phyloP scores from a whole-genome alignment of 2,329 filamentous ascomycete genomes.

The Pochonia chlamydosporia region DNA sequence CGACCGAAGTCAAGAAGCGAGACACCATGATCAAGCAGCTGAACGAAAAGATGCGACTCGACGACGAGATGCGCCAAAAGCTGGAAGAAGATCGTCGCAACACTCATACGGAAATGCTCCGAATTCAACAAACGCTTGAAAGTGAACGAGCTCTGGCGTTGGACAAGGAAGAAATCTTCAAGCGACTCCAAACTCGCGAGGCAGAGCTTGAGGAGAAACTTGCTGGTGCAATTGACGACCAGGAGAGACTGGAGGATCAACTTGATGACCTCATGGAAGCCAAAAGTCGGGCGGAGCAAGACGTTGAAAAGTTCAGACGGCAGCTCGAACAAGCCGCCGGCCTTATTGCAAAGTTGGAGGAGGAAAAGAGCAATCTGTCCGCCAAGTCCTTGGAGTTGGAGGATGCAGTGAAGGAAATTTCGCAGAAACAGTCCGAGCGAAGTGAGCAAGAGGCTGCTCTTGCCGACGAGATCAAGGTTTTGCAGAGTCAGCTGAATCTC shows the following conservation, averaged over 20 bases:
- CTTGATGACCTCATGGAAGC: slow-evolving; percentile 82
- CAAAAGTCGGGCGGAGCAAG: slow-evolving; percentile 82
- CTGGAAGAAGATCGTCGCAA: slow-evolving; percentile 89
- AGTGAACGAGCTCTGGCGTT: slow-evolving; percentile 92
- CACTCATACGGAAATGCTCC: slow-evolving; percentile 78
- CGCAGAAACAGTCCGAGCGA: slow-evolving; percentile 64
- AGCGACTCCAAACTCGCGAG: slow-evolving; percentile 88
- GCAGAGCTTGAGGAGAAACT: slow-evolving; percentile 89
- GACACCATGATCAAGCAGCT: slow-evolving; percentile 90
- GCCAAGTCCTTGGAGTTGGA: slow-evolving; percentile 65
- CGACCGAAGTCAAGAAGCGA: slow-evolving; percentile 87
- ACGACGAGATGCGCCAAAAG: slow-evolving; percentile 67
- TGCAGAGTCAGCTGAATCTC: slow-evolving; percentile 81
- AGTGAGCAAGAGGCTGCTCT: slow-evolving; percentile 72
- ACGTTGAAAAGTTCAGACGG: slow-evolving; percentile 69
- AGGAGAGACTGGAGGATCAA: slow-evolving; percentile 89
- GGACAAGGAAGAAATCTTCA: slow-evolving; percentile 99
- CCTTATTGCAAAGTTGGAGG: slow-evolving; percentile 79
- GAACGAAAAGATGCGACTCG: slow-evolving; percentile 74
- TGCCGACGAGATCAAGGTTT: slow-evolving; percentile 79
- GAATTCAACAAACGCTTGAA: slow-evolving; percentile 89
- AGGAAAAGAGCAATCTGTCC: slow-evolving; percentile 73
- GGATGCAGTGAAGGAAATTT: slow-evolving; percentile 62
- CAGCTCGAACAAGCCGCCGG: slow-evolving; percentile 89
- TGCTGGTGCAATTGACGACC: slow-evolving; percentile 84